phyloP scores from a whole-genome alignment of 768 basidiomycete genomes.

The Lactarius trivialis region DNA sequence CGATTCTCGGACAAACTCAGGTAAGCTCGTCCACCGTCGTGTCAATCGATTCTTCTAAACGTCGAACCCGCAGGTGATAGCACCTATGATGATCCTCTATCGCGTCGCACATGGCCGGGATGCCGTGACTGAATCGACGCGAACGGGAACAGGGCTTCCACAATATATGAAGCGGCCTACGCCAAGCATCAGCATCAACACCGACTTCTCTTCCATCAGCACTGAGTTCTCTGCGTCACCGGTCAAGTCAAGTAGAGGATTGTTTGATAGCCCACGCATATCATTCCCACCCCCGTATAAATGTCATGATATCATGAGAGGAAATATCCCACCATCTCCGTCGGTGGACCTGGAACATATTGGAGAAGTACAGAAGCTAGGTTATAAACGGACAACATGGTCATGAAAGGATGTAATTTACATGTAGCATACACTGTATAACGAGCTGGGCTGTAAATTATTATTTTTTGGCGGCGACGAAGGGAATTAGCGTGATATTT shows the following conservation, averaged over 20 bases:
- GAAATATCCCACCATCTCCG: constrained; percentile 3
- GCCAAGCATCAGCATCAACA: not conserved
- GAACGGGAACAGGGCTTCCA: not conserved
- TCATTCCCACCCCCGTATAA: constrained; percentile 2
- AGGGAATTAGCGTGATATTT: not conserved
- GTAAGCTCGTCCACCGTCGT: not conserved
- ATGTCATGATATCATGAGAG: not conserved
- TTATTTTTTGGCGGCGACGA: constrained; percentile 15
- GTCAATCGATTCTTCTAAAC: not conserved
- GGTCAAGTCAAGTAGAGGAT: not conserved
- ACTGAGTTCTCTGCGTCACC: not conserved
- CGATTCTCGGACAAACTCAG: constrained; percentile 21
- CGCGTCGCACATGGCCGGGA: constrained; percentile 17
- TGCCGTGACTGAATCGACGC: not conserved
- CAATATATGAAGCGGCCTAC: not conserved
- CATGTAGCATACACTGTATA: not conserved
- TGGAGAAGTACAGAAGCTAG: not conserved
- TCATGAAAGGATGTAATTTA: not conserved
- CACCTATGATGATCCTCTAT: constrained; percentile 21
- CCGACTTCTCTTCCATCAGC: not conserved
- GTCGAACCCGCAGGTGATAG: constrained; percentile 9
- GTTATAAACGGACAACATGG: not conserved
- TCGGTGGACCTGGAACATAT: not conserved
- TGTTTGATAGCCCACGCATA: not conserved
- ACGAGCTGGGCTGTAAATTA: not conserved